Conservation (phyloP, 768 basidiomycete species). For the Amanita polypyramis region DNA sequence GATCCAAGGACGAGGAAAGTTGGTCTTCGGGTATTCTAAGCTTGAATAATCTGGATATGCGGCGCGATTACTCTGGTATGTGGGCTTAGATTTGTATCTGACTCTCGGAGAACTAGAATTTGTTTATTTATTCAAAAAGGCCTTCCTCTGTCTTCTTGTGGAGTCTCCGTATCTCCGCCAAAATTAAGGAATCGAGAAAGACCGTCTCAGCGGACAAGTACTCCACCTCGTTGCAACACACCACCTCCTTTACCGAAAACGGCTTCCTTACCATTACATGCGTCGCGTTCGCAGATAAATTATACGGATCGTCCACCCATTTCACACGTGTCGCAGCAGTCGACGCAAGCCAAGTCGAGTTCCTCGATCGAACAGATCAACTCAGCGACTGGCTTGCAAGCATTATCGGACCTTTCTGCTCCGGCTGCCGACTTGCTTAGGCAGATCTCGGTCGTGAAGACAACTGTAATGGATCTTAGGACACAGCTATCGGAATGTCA, state of each 20-base stretch:
- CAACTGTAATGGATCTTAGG: conserved; percentile 57
- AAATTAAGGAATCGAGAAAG: conserved; percentile 49
- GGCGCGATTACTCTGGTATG: conserved; percentile 60
- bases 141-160: conserved; percentile 41
- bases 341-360: conserved; percentile 25
- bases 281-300: conserved; percentile 31
- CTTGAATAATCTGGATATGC: conserved; percentile 62
- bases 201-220: conserved; percentile 29
- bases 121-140: conserved; percentile 29
- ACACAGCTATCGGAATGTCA: conserved; percentile 59
- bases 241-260: conserved; percentile 83
- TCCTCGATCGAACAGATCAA: conserved; percentile 14
- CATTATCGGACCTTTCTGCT: conserved; percentile 51
- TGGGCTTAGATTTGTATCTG: conserved; percentile 6
- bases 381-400: neutral
- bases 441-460: conserved; percentile 56
- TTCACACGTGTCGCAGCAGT: conserved; percentile 1
- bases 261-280: conserved; percentile 67
- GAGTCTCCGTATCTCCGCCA: conserved; percentile 38
- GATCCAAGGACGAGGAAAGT: conserved; percentile 59
- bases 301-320: neutral
- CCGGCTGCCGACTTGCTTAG: conserved; percentile 65
- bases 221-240: conserved; percentile 43
- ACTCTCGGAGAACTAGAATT: conserved; percentile 6
- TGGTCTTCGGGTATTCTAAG: conserved; percentile 72